Base-by-base conservation (phyloP, 164 flowering plant species). In the Sedum album region DNA sequence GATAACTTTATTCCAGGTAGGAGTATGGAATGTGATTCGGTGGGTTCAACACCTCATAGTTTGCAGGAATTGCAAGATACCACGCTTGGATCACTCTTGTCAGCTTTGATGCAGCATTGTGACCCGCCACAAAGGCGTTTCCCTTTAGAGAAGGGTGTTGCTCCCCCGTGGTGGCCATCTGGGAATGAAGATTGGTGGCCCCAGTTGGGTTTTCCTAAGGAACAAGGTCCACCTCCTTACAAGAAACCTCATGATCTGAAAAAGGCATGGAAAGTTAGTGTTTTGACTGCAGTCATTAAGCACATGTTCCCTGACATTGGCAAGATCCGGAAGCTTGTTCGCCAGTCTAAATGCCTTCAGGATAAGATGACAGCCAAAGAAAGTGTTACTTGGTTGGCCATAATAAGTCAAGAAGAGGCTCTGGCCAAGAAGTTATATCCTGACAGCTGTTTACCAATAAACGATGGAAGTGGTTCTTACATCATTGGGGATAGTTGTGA, bases 341-440 rank as follows among this genome's bases (percentile, higher is more conserved):
- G 57, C 57, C 57, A 51, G 57, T 51, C 57, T 10, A 51, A 51
- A 51, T 51, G 57, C 57, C 57, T 51, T 21, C 57, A 51, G 57
- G 57, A 51, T 51, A 51, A 51, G 57, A 51, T 51, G 57, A 51
- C 57, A 21, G 57, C 10, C 57, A 51, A 51, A 6, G 57, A 51
- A 21, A 51, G 26, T 23, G 57, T 26, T 21, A 51, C 57, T 51
- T 51, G 57, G 57, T 23, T 51, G 57, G 57, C 57, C 23, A 49
- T 49, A 18, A 49, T 49, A 49, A 49, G 25, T n/a, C 57, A 21
- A 23, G 57, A 51, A 51, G 57, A 51, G 28, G 57, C 57, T 51
- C 4, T 51, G 57, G 23, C 57, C 57, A 51, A 23, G 25, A 51
- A 51, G 57, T 51, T 51, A 23, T 51, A 51, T 51, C 57, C 57